phyloP scores from a whole-genome alignment of 805 yeast genomes.

The Sporopachydermia quercuum region DNA sequence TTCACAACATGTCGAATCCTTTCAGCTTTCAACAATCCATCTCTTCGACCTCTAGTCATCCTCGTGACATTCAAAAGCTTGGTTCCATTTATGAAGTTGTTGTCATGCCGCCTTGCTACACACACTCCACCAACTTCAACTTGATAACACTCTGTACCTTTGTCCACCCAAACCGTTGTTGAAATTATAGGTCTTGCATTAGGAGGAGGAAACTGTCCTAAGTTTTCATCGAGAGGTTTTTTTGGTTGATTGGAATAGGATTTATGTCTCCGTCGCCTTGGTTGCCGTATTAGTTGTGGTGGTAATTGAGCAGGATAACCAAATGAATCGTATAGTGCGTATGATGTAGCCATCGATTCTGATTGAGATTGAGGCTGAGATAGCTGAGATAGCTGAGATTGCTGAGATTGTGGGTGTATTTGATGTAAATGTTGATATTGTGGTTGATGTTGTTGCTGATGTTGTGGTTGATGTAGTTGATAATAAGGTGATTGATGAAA shows the following conservation, averaged over 20 bases:
- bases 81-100: conserved; percentile 79
- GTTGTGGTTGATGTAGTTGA: conserved; percentile 2
- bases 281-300: conserved; percentile 6
- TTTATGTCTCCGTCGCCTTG: conserved; percentile 5
- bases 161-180: conserved; percentile 78
- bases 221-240: conserved; percentile 7
- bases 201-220: conserved; percentile 1
- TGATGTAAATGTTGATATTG: conserved; percentile 16
- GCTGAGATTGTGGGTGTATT: conserved; percentile 15
- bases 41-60: conserved; percentile 78
- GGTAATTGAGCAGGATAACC: too few species aligned
- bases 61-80: conserved; percentile 72
- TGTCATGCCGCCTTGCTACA: conserved; percentile 77
- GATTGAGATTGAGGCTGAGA: conserved; percentile 15
- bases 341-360: conserved; percentile 12
- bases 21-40: conserved; percentile 73
- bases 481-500: background rate
- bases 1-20: conserved; percentile 70
- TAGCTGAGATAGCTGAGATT: conserved; percentile 15
- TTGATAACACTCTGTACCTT: conserved; percentile 70
- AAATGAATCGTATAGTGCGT: conserved; percentile 2
- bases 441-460: conserved; percentile 8
- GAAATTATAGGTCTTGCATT: conserved; percentile 43
- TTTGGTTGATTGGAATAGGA: conserved; percentile 4
- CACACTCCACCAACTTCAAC: conserved; percentile 70